A percentile compares a stretch with the other conserved stretches of the same genome.
Conservation (phyloP, 1,284 basidiomycete genomes). For the Grifola frondosa region DNA sequence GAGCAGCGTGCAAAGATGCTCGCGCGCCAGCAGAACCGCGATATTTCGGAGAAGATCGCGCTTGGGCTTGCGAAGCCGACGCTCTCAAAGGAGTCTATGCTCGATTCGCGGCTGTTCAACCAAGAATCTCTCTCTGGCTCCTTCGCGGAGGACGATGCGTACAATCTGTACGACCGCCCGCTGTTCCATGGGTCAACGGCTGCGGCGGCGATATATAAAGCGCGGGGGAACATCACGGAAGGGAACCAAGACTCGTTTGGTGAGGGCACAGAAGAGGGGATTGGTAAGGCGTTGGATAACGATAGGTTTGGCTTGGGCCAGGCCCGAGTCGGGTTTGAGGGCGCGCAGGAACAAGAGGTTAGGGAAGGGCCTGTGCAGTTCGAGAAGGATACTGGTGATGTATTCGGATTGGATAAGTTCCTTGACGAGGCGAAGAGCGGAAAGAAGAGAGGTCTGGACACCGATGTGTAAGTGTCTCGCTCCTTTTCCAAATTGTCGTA, state of each 20-base stretch:
- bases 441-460: slow-evolving; percentile 85
- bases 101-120: slow-evolving; percentile 97
- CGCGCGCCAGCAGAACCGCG: slow-evolving; percentile 94
- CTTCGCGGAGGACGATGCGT: slow-evolving; percentile 92
- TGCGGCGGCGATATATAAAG: slow-evolving; percentile 97
- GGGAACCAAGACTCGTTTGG: slow-evolving; percentile 90
- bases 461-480: slow-evolving; percentile 56
- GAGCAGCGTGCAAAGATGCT: slow-evolving; percentile 96
- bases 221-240: slow-evolving; percentile 79
- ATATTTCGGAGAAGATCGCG: slow-evolving; percentile 99
- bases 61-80: slow-evolving; percentile 97
- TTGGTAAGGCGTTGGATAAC: slow-evolving; percentile 85
- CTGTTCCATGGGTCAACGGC: slow-evolving; percentile 95
- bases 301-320: slow-evolving; percentile 94
- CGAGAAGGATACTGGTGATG: slow-evolving; percentile 95
- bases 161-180: slow-evolving; percentile 93
- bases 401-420: slow-evolving; percentile 98
- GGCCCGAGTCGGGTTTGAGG: slow-evolving; percentile 85
- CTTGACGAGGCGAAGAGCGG: slow-evolving; percentile 96
- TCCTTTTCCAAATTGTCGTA: not conserved
- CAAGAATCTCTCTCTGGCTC: slow-evolving; percentile 81
- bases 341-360: slow-evolving; percentile 78
- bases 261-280: slow-evolving; percentile 93
- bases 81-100: slow-evolving; percentile 91
- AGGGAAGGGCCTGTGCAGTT: slow-evolving; percentile 97